Evolutionary conservation across 148 eudicot species (phyloP), one percentile per base, ranked within the genome.

Genomic region (Pouteria glomerata): DNA sequence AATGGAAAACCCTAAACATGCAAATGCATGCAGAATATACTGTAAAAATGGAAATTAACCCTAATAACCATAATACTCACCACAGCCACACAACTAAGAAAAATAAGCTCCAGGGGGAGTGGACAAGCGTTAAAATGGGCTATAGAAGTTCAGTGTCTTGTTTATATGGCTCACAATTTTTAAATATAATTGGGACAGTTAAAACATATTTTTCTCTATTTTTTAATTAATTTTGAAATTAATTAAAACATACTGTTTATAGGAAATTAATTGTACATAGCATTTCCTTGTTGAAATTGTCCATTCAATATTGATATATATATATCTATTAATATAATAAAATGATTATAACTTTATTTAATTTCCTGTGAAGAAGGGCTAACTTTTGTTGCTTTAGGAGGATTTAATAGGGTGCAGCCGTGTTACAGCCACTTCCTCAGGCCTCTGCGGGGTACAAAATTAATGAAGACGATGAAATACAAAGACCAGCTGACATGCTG

Each of bases 71-170:
- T 26, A 52, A 30, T 27, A 26, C 13, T 2, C 2, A 13, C 8
- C 11, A 37, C 24, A 27, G 37, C 66, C 66, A 37, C 66, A 62
- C 45, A 63, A n/a, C 31, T 57, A 42, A 52, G 41, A 51, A 37
- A 21, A 70, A 57, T 66, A 66, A n/a, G 66, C 27, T 56, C 44
- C 44, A 13, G 30, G 39, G 77, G 7, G 77, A 52, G 75, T 44
- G 85, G 88, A 72, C 65, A 66, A 47, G 76, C 88, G 84, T 56
- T 69, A 85, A 77, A 79, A 41, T 21, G 68, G 86, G 82, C 47
- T 12, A 4, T 42, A 37, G 24, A 33, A 53, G n/a, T 24, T 67
- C 12, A 33, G 58, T 50, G 44, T 31, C n/a, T 16, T 33, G 41
- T 37, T 53, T 69, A 39, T 67, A n/a, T n/a, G n/a, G n/a, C n/a